Evolutionary conservation across 2,329 filamentous ascomycete species (phyloP), one percentile per base, ranked within the genome.

Genomic region (Aspergillus tubingensis): DNA sequence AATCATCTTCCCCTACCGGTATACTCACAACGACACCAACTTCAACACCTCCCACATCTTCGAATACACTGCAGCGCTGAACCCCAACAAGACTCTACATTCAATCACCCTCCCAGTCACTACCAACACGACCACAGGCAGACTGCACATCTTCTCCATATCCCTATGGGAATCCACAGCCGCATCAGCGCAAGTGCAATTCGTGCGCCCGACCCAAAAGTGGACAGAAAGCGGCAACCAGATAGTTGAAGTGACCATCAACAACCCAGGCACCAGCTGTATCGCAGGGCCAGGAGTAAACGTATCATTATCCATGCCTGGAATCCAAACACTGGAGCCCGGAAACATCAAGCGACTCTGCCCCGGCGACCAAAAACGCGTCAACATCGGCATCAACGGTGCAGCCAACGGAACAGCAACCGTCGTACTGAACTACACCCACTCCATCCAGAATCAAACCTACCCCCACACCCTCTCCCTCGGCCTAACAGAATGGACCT

Each of bases 11-110:
- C 52, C 52, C 11, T 54, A 54, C 10, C 38, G 52, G 6, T 54
- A 54, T 15, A 54, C 52, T 1, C 19, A 15, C 36, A 54, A 44
- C 8, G 52, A 54, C 15, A 54, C 52, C 25, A 54, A 54, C 2
- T 54, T 54, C 38, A 54, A 54, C 52, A 54, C 52, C 15, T 54
- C 52, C 3, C 52, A 54, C 52, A 54, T 54, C 21, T 54, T 54
- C 38, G 52, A 54, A 23, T 54, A 54, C 17, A 44, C 52, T 7
- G 52, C 52, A 11, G 52, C 52, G 8, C 5, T 54, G 23, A 10
- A 54, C 17, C n/a, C 52, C 15, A 41, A 15, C 23, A 54, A 32
- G 10, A 44, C 38, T 5, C 39, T 54, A 1, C 38, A 19, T 19
- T 54, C 52, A 6, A 43, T 54, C 13, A 54, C 52, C 1, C 38